Conservation (phyloP, 176 grass and related monocot genomes). For the Ampelocalamus luodianensis region DNA sequence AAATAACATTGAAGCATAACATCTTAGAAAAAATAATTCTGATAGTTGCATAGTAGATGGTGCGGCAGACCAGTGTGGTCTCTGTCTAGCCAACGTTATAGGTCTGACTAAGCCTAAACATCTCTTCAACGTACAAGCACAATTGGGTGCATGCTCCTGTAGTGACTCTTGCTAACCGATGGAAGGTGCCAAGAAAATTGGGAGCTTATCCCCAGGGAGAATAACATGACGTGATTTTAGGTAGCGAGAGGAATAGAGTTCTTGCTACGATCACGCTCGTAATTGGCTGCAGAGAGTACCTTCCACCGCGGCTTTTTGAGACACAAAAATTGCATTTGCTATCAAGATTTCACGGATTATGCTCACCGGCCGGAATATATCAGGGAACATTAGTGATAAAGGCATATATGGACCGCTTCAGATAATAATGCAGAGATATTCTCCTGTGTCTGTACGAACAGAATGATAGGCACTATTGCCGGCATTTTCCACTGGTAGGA, state of each 20-base stretch:
- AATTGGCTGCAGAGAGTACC: conserved; percentile 5
- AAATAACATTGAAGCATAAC: neutral
- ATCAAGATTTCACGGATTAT: conserved; percentile 38
- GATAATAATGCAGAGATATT: conserved; percentile 38
- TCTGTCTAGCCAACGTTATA: neutral
- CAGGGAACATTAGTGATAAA: neutral
- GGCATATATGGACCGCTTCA: neutral
- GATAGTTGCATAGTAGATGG: neutral
- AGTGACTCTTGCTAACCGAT: conserved; percentile 3
- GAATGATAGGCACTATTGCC: conserved; percentile 43
- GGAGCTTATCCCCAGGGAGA: conserved; percentile 31
- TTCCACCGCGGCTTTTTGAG: conserved; percentile 4
- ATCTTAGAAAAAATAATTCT: neutral
- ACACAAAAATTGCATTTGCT: conserved; percentile 26
- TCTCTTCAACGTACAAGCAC: no score
- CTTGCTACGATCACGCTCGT: neutral
- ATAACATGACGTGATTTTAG: conserved; percentile 44
- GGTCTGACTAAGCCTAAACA: neutral
- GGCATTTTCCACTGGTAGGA: conserved; percentile 31
- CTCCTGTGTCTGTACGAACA: conserved; percentile 17
- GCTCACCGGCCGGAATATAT: conserved; percentile 9
- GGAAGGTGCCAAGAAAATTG: conserved; percentile 14
- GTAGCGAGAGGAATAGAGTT: conserved; percentile 36
- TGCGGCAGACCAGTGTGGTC: neutral
- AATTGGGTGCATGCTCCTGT: conserved; percentile 18